Evolutionary conservation across 2,329 filamentous ascomycete species (phyloP).

Genomic region (Cladophialophora exuberans): DNA sequence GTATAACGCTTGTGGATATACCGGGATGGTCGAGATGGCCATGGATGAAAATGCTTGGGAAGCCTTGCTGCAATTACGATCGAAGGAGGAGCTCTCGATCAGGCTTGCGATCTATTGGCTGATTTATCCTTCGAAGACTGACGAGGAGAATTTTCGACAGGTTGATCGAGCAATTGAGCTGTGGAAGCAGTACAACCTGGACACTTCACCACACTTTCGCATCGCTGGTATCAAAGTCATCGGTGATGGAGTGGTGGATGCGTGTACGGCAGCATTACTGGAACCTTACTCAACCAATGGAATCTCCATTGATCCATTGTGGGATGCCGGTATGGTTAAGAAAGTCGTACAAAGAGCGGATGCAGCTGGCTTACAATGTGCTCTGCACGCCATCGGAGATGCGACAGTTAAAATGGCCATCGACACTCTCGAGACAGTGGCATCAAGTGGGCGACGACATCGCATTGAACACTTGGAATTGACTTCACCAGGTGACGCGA

Average conservation of each 20-base stretch:
- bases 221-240: constrained; percentile 56
- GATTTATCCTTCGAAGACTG: constrained; percentile 46
- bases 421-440: constrained; percentile 47
- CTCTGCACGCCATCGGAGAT: constrained; percentile 58
- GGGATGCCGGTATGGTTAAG: constrained; percentile 47
- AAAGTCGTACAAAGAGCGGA: constrained; percentile 51
- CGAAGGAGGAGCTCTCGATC: constrained; percentile 42
- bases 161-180: constrained; percentile 52
- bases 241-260: constrained; percentile 55
- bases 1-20: constrained; percentile 52
- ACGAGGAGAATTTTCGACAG: constrained; percentile 44
- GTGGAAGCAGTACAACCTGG: constrained; percentile 43
- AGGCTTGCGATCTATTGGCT: constrained; percentile 55
- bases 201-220: constrained; percentile 46
- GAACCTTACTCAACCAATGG: constrained; percentile 51
- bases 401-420: constrained; percentile 50
- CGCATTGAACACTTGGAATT: constrained; percentile 58
- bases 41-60: constrained; percentile 56
- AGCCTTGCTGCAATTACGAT: constrained; percentile 45
- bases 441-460: constrained; percentile 47
- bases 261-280: constrained; percentile 53
- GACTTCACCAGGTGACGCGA: constrained; percentile 51
- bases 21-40: constrained; percentile 56
- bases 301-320: constrained; percentile 50
- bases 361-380: constrained; percentile 50